Evolutionary conservation across 2,329 filamentous ascomycete species (phyloP).

Genomic region (Pestalotiopsis sp.): DNA sequence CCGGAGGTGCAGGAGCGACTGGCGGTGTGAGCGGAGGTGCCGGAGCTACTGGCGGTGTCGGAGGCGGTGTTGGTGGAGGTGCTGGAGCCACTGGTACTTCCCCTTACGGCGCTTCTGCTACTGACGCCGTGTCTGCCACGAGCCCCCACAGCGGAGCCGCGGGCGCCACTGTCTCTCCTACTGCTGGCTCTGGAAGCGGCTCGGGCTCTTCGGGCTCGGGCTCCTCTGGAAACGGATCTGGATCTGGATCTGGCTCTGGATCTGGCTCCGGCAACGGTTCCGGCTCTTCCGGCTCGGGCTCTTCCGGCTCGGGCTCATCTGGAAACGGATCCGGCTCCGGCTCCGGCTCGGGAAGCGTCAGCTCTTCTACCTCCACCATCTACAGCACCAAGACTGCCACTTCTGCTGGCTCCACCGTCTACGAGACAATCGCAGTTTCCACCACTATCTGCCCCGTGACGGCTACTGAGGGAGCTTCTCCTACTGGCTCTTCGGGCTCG

Average conservation of each 20-base stretch:
- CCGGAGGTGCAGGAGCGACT: not conserved
- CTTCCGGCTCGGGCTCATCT: not conserved
- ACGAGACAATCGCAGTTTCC: slow-evolving; percentile 44
- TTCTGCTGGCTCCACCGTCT: slow-evolving; percentile 44
- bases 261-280: not conserved
- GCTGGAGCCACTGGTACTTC: not conserved
- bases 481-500: not conserved
- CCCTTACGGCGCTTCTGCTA: not conserved
- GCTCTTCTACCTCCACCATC: not conserved
- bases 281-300: not conserved
- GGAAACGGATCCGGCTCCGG: slow-evolving; percentile 4
- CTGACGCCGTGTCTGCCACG: not conserved
- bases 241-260: not conserved
- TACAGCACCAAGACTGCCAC: slow-evolving; percentile 35
- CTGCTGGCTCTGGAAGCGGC: slow-evolving; percentile 2
- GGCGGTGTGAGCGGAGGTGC: not conserved
- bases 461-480: slow-evolving; percentile 9
- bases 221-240: not conserved
- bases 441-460: slow-evolving; percentile 51
- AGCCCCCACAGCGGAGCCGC: not conserved
- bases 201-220: not conserved
- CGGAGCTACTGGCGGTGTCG: not conserved
- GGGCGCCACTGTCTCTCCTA: not conserved
- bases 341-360: not conserved
- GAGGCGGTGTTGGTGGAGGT: not conserved